A percentile compares a stretch with the other conserved stretches of the same genome.
These are phyloP conservation scores for Colletotrichum plurivorum DNA, from an alignment of 2,329 filamentous ascomycete species.

Conservation along the genomic window DNA sequence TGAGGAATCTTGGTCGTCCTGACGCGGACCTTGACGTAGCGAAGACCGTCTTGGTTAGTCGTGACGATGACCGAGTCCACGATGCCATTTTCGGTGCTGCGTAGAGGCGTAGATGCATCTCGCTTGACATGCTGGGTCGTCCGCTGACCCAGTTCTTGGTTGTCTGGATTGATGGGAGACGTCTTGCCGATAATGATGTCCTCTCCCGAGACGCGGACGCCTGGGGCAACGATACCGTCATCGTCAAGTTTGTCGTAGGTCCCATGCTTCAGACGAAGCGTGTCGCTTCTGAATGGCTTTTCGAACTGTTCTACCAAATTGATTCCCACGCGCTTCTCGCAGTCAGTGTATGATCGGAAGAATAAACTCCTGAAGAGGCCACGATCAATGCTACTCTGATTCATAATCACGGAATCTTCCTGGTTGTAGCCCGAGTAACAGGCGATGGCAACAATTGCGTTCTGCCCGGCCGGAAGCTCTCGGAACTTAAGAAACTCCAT, in stretches of 20 bases:
- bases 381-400: conserved; percentile 98
- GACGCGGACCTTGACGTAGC: conserved; percentile 97
- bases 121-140: conserved; percentile 92
- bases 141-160: conserved; percentile 92
- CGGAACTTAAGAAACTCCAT: conserved; percentile 99
- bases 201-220: conserved; percentile 94
- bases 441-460: conserved; percentile 97
- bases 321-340: conserved; percentile 96
- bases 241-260: conserved; percentile 98
- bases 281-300: conserved; percentile 91
- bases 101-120: conserved; percentile 93
- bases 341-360: conserved; percentile 97
- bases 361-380: conserved; percentile 98
- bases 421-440: conserved; percentile 99
- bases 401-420: conserved; percentile 99
- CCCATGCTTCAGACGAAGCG: conserved; percentile 91
- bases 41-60: conserved; percentile 93
- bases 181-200: conserved; percentile 99
- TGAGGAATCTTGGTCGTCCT: conserved; percentile 98
- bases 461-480: conserved; percentile 95
- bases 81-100: conserved; percentile 97
- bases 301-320: conserved; percentile 95
- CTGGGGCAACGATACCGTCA: conserved; percentile 94
- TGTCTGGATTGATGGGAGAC: conserved; percentile 91
- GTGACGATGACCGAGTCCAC: conserved; percentile 94